phyloP scores from a whole-genome alignment of 2,329 filamentous ascomycete species.

The Penicillium sp. region DNA sequence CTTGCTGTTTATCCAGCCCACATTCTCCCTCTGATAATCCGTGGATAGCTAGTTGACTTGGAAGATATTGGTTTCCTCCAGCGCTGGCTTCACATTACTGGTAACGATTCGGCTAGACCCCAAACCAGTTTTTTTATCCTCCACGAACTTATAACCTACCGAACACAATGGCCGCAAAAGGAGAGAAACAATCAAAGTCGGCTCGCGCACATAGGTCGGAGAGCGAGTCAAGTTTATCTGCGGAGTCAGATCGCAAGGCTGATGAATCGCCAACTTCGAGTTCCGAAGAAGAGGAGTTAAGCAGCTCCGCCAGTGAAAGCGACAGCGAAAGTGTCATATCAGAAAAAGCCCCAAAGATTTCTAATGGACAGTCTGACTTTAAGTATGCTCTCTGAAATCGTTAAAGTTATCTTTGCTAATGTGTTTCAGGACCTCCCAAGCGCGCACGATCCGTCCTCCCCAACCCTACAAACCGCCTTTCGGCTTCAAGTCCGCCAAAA shows the following conservation, averaged over 20 bases:
- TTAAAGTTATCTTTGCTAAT: conserved; percentile 10
- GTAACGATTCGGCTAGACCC: neutral
- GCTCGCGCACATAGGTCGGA: conserved; percentile 23
- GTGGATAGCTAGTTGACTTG: neutral
- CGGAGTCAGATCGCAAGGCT: conserved; percentile 5
- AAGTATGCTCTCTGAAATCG: conserved; percentile 19
- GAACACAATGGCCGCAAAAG: conserved; percentile 31
- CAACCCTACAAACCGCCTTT: conserved; percentile 48
- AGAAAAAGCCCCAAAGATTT: conserved; percentile 1
- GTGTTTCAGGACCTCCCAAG: conserved; percentile 12
- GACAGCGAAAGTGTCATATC: conserved; percentile 22
- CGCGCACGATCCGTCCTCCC: conserved; percentile 30
- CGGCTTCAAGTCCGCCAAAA: conserved; percentile 48
- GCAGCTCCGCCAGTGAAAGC: conserved; percentile 20
- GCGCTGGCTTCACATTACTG: neutral
- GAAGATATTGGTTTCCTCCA: neutral
- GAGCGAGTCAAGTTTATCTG: conserved; percentile 21
- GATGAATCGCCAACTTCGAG: conserved; percentile 18
- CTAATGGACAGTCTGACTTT: neutral
- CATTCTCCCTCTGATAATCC: no score
- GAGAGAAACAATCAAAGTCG: conserved; percentile 28
- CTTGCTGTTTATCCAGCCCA: neutral
- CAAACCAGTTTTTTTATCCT: neutral
- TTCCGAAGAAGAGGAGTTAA: conserved; percentile 17
- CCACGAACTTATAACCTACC: neutral